Percentiles rank a stretch among this genome's conserved stretches.
Conservation (phyloP, 441 rosid species). For the Gossypium lobatum region DNA sequence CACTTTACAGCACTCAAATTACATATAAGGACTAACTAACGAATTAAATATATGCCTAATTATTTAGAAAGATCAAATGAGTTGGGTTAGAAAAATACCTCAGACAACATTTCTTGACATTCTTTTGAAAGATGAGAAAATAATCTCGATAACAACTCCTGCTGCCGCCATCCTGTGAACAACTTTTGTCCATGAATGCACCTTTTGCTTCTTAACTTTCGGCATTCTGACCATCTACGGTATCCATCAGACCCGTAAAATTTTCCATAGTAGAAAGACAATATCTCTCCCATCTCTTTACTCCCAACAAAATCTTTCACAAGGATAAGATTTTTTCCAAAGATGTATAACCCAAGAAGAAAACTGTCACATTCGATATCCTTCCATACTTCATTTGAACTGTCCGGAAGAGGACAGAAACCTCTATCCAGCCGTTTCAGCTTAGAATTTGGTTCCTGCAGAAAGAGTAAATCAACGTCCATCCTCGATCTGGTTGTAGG, state of each 20-base stretch:
- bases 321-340: slow-evolving; percentile 60
- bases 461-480: slow-evolving; percentile 28
- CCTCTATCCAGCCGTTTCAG: slow-evolving; percentile 27
- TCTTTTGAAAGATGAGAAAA: slow-evolving; percentile 45
- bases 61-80: slow-evolving; percentile 1
- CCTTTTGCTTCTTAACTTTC: slow-evolving; percentile 45
- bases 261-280: slow-evolving; percentile 68
- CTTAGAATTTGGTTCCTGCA: slow-evolving; percentile 26
- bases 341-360: slow-evolving; percentile 70
- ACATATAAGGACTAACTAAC: neutral
- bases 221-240: slow-evolving; percentile 61
- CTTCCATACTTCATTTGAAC: slow-evolving; percentile 42
- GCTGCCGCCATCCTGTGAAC: slow-evolving; percentile 71
- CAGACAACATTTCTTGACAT: slow-evolving; percentile 37
- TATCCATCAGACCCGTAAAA: slow-evolving; percentile 57
- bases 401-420: slow-evolving; percentile 49
- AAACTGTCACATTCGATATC: slow-evolving; percentile 45
- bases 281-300: slow-evolving; percentile 55
- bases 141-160: slow-evolving; percentile 60
- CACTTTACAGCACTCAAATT: neutral
- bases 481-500: slow-evolving; percentile 16
- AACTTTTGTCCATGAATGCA: slow-evolving; percentile 56
- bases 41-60: neutral
- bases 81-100: slow-evolving; percentile 39
- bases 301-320: slow-evolving; percentile 54